Evolutionary conservation across 768 basidiomycete species (phyloP).

Genomic region (Cantharellus anzutake): DNA sequence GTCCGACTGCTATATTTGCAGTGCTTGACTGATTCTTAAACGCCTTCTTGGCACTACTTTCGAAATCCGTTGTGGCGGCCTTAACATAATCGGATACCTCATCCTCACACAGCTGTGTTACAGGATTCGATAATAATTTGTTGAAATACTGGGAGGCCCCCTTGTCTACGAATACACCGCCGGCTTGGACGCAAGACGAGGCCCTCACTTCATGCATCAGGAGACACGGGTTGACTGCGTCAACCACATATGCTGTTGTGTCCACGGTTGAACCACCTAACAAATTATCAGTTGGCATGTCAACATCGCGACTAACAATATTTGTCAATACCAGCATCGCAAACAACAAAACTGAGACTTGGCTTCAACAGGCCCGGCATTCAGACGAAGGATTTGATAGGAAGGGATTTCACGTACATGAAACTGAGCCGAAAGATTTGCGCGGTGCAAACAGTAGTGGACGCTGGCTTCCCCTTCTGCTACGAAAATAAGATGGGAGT

Average conservation of each 20-base stretch:
- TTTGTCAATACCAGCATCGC: background rate
- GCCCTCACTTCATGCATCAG: no score
- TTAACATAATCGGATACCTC: background rate
- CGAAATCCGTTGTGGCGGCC: background rate
- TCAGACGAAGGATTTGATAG: background rate
- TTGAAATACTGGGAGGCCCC: background rate
- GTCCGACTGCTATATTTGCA: background rate
- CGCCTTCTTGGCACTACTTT: background rate
- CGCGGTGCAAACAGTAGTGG: slow-evolving; percentile 17
- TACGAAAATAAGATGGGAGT: slow-evolving; percentile 24
- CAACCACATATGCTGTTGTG: no score
- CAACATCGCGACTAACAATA: no score
- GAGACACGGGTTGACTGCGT: no score
- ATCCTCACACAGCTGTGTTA: background rate
- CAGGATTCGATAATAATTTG: background rate
- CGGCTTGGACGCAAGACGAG: background rate
- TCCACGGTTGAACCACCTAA: background rate
- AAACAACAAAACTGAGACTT: background rate
- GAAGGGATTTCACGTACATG: background rate
- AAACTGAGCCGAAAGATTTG: background rate
- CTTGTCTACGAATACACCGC: background rate
- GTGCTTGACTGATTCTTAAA: background rate
- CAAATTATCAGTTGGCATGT: no score
- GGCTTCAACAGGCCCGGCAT: background rate
- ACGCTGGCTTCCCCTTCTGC: slow-evolving; percentile 36